Conservation (phyloP, 257 asterid species). For the Solanum chiquidenum region DNA sequence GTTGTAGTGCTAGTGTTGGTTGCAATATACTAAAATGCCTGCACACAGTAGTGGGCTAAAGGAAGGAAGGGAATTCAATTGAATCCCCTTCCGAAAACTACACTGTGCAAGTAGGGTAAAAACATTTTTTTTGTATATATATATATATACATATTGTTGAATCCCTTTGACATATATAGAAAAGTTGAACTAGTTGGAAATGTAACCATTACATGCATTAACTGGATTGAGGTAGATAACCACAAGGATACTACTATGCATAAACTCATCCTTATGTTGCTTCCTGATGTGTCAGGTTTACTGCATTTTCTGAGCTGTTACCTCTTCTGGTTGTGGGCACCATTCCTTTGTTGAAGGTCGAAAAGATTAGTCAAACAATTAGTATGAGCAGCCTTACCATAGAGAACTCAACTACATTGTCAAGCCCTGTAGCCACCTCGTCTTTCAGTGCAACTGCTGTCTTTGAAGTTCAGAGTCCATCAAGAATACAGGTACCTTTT, state of each 20-base stretch:
- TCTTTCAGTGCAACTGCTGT: conserved; percentile 75
- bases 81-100: neutral
- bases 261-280: neutral
- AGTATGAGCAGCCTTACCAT: conserved; percentile 53
- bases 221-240: no score
- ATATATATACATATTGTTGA: neutral
- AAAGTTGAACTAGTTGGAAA: neutral
- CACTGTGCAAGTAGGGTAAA: neutral
- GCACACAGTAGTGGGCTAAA: neutral
- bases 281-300: conserved; percentile 52
- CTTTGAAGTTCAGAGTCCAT: conserved; percentile 66
- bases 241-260: no score
- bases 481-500: conserved; percentile 64
- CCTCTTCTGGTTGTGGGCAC: conserved; percentile 79
- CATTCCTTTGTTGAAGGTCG: conserved; percentile 69
- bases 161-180: neutral
- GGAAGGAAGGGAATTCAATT: neutral
- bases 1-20: neutral
- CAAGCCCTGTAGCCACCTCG: conserved; percentile 53
- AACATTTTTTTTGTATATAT: neutral
- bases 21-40: neutral
- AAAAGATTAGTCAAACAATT: conserved; percentile 65
- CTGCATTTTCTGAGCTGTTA: conserved; percentile 79
- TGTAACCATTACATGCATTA: neutral
- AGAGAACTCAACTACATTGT: conserved; percentile 51